Percentiles rank a stretch among this genome's conserved stretches.
These are phyloP conservation scores for Monilinia vaccinii-corymbosi DNA, from an alignment of 2,329 filamentous ascomycete species.

Conservation along the genomic window DNA sequence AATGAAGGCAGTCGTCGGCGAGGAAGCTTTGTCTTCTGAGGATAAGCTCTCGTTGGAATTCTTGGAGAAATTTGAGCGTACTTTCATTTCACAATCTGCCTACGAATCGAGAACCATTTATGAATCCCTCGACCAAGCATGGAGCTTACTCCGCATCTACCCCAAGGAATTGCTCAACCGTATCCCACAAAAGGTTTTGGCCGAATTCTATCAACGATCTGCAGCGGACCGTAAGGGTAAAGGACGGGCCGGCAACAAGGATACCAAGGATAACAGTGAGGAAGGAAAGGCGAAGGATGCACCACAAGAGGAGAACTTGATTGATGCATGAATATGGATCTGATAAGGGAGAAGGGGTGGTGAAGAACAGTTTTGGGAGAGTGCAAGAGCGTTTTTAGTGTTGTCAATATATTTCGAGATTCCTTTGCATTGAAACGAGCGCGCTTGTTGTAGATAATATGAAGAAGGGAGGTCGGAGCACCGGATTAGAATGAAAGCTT, in stretches of 20 bases:
- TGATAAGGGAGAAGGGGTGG: background rate
- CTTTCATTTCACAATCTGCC: conserved; percentile 83
- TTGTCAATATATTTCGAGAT: conserved; percentile 15
- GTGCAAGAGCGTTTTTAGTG: background rate
- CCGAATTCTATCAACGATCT: conserved; percentile 72
- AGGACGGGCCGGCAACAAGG: conserved; percentile 40
- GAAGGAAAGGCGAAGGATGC: conserved; percentile 28
- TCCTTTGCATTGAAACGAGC: conserved; percentile 6
- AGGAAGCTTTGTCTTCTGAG: conserved; percentile 89
- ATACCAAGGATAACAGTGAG: conserved; percentile 33
- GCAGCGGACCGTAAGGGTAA: conserved; percentile 54
- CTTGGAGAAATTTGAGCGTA: conserved; percentile 94
- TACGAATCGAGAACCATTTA: conserved; percentile 90
- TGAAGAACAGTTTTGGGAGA: background rate
- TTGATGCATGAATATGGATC: conserved; percentile 41
- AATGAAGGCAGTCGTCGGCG: conserved; percentile 99
- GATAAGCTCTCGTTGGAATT: conserved; percentile 98
- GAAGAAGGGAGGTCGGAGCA: background rate
- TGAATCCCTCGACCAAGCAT: conserved; percentile 91
- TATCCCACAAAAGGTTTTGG: conserved; percentile 73
- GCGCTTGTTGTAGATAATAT: conserved; percentile 10
- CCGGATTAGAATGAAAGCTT: background rate
- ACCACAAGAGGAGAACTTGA: conserved; percentile 51
- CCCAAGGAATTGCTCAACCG: conserved; percentile 97
- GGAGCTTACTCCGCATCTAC: conserved; percentile 93